A percentile compares a stretch with the other conserved stretches of the same genome.
These are phyloP conservation scores for Xylaria sp. DNA, from an alignment of 2,329 filamentous ascomycete species.

Conservation along the genomic window DNA sequence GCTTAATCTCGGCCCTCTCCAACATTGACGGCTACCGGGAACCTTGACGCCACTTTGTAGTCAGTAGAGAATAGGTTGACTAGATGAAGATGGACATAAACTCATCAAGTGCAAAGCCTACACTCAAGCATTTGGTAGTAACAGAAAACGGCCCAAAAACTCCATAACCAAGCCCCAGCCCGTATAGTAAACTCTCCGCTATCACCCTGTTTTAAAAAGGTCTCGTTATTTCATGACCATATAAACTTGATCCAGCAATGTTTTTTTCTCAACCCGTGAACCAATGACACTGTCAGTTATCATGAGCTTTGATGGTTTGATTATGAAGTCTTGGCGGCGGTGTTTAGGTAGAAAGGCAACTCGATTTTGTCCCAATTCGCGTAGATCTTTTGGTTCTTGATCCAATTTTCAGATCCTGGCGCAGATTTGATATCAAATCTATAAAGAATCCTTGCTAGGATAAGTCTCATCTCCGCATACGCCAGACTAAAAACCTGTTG, in stretches of 20 bases:
- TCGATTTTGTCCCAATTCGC: conserved; percentile 54
- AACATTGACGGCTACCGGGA: neutral
- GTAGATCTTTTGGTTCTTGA: conserved; percentile 52
- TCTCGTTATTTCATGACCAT: conserved; percentile 3
- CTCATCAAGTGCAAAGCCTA: neutral
- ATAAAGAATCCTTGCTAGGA: conserved; percentile 59
- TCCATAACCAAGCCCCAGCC: conserved; percentile 1
- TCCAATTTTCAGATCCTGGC: conserved; percentile 52
- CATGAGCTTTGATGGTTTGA: neutral
- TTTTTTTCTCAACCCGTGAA: neutral
- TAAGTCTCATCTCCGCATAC: conserved; percentile 61
- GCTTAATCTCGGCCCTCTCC: neutral
- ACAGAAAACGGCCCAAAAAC: conserved; percentile 1
- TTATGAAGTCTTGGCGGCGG: conserved; percentile 2
- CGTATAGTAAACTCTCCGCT: neutral
- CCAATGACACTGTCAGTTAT: neutral
- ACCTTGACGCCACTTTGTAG: neutral
- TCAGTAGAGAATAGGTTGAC: neutral
- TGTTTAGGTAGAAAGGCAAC: conserved; percentile 15
- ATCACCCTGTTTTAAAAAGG: neutral
- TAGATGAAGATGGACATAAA: neutral
- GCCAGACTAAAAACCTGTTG: conserved; percentile 52
- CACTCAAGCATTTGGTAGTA: conserved; percentile 2
- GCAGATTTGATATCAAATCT: conserved; percentile 59
- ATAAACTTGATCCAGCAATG: too few relatives aligned